phyloP scores from a whole-genome alignment of 2,329 filamentous ascomycete genomes.

The Pestalotiopsis sp. region DNA sequence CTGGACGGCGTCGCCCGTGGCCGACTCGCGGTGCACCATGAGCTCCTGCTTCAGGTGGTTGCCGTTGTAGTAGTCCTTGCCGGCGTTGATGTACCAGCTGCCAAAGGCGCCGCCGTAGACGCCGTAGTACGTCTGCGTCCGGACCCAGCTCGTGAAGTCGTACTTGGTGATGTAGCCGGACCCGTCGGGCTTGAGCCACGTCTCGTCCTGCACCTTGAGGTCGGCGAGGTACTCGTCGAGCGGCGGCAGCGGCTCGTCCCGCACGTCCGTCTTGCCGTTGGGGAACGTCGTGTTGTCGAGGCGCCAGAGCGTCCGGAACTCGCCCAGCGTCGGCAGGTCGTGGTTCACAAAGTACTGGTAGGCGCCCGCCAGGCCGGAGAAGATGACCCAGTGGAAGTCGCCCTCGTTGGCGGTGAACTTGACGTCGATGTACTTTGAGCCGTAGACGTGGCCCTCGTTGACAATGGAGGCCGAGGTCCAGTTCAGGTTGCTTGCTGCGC shows the following conservation, averaged over 20 bases:
- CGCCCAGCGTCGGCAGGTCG: constrained; percentile 47
- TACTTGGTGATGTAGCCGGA: constrained; percentile 55
- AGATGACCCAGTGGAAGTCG: constrained; percentile 56
- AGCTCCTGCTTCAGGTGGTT: constrained; percentile 56
- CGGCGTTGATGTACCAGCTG: constrained; percentile 53
- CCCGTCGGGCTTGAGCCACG: constrained; percentile 49
- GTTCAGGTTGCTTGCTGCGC: constrained; percentile 45
- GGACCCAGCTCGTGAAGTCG: constrained; percentile 33
- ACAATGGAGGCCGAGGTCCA: constrained; percentile 49
- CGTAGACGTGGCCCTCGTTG: constrained; percentile 31
- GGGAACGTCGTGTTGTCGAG: constrained; percentile 51
- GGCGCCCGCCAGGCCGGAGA: constrained; percentile 49
- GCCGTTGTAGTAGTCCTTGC: constrained; percentile 55
- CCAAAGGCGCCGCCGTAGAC: constrained; percentile 52
- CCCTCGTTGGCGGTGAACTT: constrained; percentile 47
- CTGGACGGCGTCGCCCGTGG: constrained; percentile 52
- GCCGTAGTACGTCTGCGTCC: constrained; percentile 48
- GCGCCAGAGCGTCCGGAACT: constrained; percentile 52
- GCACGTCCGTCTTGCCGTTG: constrained; percentile 45
- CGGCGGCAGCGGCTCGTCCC: constrained; percentile 46
- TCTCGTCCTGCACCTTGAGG: constrained; percentile 57
- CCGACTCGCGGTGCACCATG: constrained; percentile 50
- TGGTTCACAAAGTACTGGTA: constrained; percentile 58
- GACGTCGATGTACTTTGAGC: constrained; percentile 48
- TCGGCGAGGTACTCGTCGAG: constrained; percentile 43